Conservation (phyloP, 2,329 filamentous ascomycete genomes). For the Talaromyces sp. region DNA sequence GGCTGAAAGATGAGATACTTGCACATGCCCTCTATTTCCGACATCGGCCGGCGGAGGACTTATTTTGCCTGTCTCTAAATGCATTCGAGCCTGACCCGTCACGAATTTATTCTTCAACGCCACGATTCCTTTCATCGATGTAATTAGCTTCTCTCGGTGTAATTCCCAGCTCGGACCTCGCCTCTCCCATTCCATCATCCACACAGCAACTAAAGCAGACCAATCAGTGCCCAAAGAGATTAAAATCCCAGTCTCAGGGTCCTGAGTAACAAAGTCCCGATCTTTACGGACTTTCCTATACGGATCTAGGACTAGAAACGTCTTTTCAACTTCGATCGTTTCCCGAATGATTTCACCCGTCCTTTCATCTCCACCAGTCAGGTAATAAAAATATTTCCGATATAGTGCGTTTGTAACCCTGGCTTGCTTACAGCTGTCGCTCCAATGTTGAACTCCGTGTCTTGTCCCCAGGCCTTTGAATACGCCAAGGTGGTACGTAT, state of each 20-base stretch:
- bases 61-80: conserved; percentile 45
- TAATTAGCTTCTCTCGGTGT: conserved; percentile 46
- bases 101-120: conserved; percentile 55
- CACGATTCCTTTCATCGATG: conserved; percentile 48
- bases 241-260: conserved; percentile 38
- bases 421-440: conserved; percentile 57
- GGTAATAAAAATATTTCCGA: conserved; percentile 53
- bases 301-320: conserved; percentile 51
- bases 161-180: conserved; percentile 50
- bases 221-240: conserved; percentile 57
- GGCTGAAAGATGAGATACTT: conserved; percentile 52
- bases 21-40: conserved; percentile 47
- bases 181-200: conserved; percentile 58
- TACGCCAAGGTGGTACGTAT: conserved; percentile 55
- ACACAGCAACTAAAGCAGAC: conserved; percentile 52
- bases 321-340: conserved; percentile 48
- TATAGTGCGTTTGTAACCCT: conserved; percentile 57
- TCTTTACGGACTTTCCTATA: conserved; percentile 55
- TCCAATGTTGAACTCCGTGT: conserved; percentile 59
- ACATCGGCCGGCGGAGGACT: conserved; percentile 50
- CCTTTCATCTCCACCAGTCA: conserved; percentile 53
- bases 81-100: conserved; percentile 51
- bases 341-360: conserved; percentile 51
- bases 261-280: conserved; percentile 38
- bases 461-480: conserved; percentile 58